These are phyloP conservation scores for Bipolaris oryzae DNA, from an alignment of 2,329 filamentous ascomycete species.

Conservation along the genomic window DNA sequence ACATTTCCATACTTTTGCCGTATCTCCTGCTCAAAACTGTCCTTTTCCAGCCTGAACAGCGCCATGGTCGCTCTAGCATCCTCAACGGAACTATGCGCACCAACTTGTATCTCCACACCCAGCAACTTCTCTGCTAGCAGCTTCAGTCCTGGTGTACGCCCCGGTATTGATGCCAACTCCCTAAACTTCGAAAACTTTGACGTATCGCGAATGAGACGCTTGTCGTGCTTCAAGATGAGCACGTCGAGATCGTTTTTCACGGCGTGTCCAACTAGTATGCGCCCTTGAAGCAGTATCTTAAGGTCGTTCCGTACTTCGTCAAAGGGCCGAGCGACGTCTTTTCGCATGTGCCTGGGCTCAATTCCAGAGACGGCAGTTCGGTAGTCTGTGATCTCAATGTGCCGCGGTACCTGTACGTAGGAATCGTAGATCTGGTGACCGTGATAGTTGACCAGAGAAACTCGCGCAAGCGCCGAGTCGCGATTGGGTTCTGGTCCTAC, in stretches of 20 bases:
- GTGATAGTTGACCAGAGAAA: conserved; percentile 92
- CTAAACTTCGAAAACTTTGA: conserved; percentile 76
- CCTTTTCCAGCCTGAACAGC: conserved; percentile 81
- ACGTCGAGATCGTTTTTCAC: conserved; percentile 77
- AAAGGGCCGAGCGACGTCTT: conserved; percentile 60
- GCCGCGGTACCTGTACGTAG: conserved; percentile 73
- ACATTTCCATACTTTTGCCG: conserved; percentile 62
- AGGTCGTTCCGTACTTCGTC: conserved; percentile 78
- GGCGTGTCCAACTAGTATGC: conserved; percentile 83
- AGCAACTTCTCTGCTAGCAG: conserved; percentile 62
- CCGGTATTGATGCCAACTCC: conserved; percentile 63
- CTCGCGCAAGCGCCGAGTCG: conserved; percentile 79
- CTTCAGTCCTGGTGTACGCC: conserved; percentile 72
- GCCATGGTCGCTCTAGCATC: conserved; percentile 92
- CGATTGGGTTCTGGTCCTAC: conserved; percentile 69
- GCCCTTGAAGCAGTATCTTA: conserved; percentile 68
- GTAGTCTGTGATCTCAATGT: conserved; percentile 85
- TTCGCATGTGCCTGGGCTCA: conserved; percentile 71
- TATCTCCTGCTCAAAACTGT: conserved; percentile 82
- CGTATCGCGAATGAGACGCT: conserved; percentile 82
- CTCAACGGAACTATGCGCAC: conserved; percentile 66
- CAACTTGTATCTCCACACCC: conserved; percentile 65
- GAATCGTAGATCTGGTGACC: conserved; percentile 93
- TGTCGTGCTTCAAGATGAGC: conserved; percentile 78
- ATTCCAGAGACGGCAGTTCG: conserved; percentile 87